A percentile compares a stretch with the other conserved stretches of the same genome.
Evolutionary conservation across 106 monocot genomes (phyloP).

Genomic region (Narthecium ossifragum): DNA sequence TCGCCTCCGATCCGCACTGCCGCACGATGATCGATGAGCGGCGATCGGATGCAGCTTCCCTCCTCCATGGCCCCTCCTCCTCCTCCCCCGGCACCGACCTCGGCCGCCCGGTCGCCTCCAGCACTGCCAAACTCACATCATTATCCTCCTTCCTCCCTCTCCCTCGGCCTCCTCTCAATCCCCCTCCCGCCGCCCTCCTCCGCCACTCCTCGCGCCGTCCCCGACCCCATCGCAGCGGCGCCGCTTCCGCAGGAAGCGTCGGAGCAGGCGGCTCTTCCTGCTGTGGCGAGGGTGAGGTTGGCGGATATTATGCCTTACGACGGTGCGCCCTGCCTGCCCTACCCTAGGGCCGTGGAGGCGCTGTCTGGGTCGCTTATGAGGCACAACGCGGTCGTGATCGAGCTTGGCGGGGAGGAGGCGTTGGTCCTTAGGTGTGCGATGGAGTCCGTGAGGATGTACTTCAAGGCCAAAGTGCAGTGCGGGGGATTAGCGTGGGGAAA

Average conservation of each 20-base stretch:
- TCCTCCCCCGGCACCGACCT: not conserved
- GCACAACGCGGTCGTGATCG: slow-evolving; percentile 69
- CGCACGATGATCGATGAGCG: slow-evolving; percentile 33
- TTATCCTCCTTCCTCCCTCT: slow-evolving; percentile 5
- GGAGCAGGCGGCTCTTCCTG: too few species aligned
- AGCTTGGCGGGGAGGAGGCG: slow-evolving; percentile 51
- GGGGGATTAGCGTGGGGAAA: slow-evolving; percentile 31
- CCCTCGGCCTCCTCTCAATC: slow-evolving; percentile 5
- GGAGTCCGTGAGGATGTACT: slow-evolving; percentile 72
- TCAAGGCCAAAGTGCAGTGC: slow-evolving; percentile 33
- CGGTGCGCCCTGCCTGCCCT: slow-evolving; percentile 37
- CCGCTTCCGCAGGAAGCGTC: too few species aligned
- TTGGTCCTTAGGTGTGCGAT: slow-evolving; percentile 61
- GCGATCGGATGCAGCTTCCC: slow-evolving; percentile 6
- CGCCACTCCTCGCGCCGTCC: not conserved
- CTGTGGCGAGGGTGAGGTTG: slow-evolving; percentile 44
- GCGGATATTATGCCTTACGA: slow-evolving; percentile 55
- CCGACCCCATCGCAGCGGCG: too few species aligned
- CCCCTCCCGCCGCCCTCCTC: slow-evolving; percentile 2
- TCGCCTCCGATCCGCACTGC: not conserved
- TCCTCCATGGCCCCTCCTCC: slow-evolving; percentile 3
- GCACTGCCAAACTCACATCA: too few species aligned
- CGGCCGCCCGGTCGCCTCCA: not conserved
- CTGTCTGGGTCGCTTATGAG: slow-evolving; percentile 54
- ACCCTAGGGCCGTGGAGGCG: slow-evolving; percentile 51